Base-by-base conservation (phyloP, 805 yeast species). In the Candida methanosorbosa region DNA sequence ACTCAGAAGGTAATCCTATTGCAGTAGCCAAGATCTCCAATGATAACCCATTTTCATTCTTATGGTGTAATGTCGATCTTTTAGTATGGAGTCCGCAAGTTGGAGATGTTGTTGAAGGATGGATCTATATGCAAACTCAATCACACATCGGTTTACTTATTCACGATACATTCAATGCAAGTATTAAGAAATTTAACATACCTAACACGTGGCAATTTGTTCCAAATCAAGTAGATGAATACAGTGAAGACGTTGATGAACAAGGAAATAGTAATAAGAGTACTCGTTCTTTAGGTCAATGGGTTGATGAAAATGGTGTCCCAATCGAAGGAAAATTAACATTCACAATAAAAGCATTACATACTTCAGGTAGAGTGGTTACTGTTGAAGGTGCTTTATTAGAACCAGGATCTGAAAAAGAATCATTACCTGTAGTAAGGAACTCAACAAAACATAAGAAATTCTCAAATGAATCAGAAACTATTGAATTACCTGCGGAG, bases 161-260 rank as follows among this genome's bases (percentile, higher is more conserved):
- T 33, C 88, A 85, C 55, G 97, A 92, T 60, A 85, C 94, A 1
- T 92, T 92, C 65, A 92, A 92, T 60, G 97, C 97, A 17, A 78
- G 90, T 30, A 85, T 92, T 42, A 85, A 83, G 58, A 78, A 83
- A 54, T 78, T 71, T 52, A 78, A 76, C 47, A 87, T 92, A 40
- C 98, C 98, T n/a, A 61, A 64, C 28, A 71, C 66, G 31, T 92
- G 98, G 98, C 65, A 66, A 23, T 92, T 90, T 58, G 70, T 84
- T 35, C 90, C 92, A 33, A 76, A 71, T 48, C 86, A 85, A 52
- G 78, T 69, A 18, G 90, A 81, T 46, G 85, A 75, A 43, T 44
- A 49, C 19, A 42, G 39, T 11, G 54, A 38, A 14, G 49, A 36
- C 12, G 48, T 29, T 7, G 43, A 40, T 20, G 50, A 38, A 11